Conservation (phyloP, 2,329 filamentous ascomycete genomes). For the Xylariales sp. region DNA sequence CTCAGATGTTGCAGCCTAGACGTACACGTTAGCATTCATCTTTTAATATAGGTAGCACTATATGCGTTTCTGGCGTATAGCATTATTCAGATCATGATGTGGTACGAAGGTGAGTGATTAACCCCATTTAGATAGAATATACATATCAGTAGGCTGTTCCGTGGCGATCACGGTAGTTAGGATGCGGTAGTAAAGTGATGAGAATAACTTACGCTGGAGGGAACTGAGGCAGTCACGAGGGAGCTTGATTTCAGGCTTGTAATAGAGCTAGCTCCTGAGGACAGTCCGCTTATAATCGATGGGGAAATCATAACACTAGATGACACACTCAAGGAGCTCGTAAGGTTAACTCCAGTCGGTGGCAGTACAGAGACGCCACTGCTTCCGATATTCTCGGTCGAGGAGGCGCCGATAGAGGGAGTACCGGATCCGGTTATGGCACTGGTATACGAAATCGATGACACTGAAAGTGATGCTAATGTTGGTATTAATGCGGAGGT, state of each 20-base stretch:
- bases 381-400: slow-evolving; percentile 26
- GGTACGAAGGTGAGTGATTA: neutral
- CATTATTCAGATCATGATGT: neutral
- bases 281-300: slow-evolving; percentile 7
- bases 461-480: neutral
- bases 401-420: slow-evolving; percentile 22
- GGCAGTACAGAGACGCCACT: slow-evolving; percentile 14
- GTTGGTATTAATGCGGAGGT: neutral
- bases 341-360: slow-evolving; percentile 19
- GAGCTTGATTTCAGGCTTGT: slow-evolving; percentile 13
- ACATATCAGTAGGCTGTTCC: neutral
- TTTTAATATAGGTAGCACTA: neutral
- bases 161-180: neutral
- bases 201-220: slow-evolving; percentile 28
- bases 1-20: slow-evolving; percentile 31
- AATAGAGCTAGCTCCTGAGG: slow-evolving; percentile 12
- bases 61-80: neutral
- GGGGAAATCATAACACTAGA: slow-evolving; percentile 13
- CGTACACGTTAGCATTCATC: slow-evolving; percentile 20
- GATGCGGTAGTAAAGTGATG: neutral
- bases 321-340: slow-evolving; percentile 12
- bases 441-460: slow-evolving; percentile 11
- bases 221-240: slow-evolving; percentile 6
- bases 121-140: neutral
- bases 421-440: neutral